These are phyloP conservation scores for Acorus calamus DNA, from an alignment of 106 monocot species.

Conservation along the genomic window DNA sequence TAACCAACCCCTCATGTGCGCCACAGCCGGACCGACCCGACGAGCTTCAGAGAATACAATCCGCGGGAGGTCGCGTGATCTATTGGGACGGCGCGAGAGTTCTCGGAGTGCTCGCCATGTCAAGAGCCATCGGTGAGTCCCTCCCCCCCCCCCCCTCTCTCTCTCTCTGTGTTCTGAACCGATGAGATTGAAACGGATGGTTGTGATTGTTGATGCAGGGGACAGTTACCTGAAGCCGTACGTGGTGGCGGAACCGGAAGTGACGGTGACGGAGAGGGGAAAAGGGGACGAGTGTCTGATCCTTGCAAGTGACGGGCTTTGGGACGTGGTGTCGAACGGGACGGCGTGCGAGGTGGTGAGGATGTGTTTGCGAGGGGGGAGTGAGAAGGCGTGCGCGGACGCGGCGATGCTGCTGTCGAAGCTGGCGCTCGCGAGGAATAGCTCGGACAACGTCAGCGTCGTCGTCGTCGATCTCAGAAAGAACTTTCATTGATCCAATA, in stretches of 20 bases:
- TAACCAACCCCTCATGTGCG: no score
- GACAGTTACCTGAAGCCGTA: not conserved
- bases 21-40: constrained; percentile 68
- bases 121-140: constrained; percentile 49
- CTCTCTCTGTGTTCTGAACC: no score
- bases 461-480: constrained; percentile 64
- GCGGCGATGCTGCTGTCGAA: constrained; percentile 70
- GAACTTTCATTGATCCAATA: not conserved
- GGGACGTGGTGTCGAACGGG: no score
- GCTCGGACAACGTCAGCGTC: constrained; percentile 66
- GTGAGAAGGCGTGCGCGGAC: constrained; percentile 48
- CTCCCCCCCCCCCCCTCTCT: no score
- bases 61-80: constrained; percentile 56
- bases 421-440: constrained; percentile 60
- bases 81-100: constrained; percentile 70
- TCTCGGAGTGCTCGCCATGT: constrained; percentile 66
- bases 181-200: no score
- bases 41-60: constrained; percentile 49
- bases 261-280: not conserved
- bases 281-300: constrained; percentile 7
- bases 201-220: not conserved
- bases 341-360: no score
- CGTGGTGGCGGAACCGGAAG: not conserved
- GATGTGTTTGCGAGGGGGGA: no score
- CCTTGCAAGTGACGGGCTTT: no score